phyloP scores from a whole-genome alignment of 202 grass and related monocot genomes.

The Cymbopogon flexuosus region DNA sequence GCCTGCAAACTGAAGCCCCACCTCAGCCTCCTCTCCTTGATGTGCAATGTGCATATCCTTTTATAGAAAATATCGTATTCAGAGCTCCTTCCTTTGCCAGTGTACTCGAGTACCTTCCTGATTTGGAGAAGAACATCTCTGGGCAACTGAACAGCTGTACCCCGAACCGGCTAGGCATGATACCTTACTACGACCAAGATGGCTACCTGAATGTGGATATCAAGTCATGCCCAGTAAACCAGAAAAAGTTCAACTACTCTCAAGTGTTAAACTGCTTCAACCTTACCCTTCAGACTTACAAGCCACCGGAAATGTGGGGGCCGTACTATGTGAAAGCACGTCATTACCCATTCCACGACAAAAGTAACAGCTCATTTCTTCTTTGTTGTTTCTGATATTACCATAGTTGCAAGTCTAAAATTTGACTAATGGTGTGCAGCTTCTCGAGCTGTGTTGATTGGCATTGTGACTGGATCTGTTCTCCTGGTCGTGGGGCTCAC shows the following conservation, averaged over 20 bases:
- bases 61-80: conserved; percentile 49
- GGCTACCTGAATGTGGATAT: conserved; percentile 46
- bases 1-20: background rate
- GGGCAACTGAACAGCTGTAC: background rate
- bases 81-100: conserved; percentile 55
- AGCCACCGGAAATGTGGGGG: conserved; percentile 28
- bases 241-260: conserved; percentile 51
- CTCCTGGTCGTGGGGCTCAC: conserved; percentile 39
- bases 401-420: background rate
- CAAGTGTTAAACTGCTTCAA: conserved; percentile 65
- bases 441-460: conserved; percentile 48
- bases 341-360: conserved; percentile 36
- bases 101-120: background rate
- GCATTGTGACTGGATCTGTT: conserved; percentile 36
- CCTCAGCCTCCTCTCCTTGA: rapidly evolving
- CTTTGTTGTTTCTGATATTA: background rate
- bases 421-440: conserved; percentile 22
- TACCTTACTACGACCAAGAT: background rate
- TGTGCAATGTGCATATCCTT: conserved; percentile 48
- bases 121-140: background rate
- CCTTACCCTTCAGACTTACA: conserved; percentile 46
- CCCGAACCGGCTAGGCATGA: background rate
- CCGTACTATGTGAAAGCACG: conserved; percentile 40
- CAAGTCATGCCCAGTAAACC: conserved; percentile 38
- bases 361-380: conserved; percentile 24